Percentiles rank a stretch among this genome's conserved stretches.
phyloP scores from a whole-genome alignment of 805 yeast genomes.

The Cyberlindnera nakhonratchasimensis region DNA sequence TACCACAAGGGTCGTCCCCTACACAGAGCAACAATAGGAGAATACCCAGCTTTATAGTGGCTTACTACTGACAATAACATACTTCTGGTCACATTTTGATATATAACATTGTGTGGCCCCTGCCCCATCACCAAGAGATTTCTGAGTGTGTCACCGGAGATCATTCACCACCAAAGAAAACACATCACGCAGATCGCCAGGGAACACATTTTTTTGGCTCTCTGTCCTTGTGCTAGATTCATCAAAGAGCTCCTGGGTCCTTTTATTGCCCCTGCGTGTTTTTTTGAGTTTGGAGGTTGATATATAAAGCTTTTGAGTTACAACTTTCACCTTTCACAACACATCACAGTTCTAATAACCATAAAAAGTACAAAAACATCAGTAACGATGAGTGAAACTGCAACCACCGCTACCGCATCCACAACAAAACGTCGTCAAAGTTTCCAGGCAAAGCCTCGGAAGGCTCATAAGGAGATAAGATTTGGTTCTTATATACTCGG shows the following conservation, averaged over 20 bases:
- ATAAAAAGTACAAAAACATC: not conserved
- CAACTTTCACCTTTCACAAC: too few species aligned
- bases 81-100: not conserved
- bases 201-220: not conserved
- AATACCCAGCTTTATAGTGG: not conserved
- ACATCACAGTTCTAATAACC: too few species aligned
- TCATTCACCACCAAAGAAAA: not conserved
- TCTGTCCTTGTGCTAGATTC: too few species aligned
- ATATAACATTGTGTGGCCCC: not conserved
- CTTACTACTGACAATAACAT: too few species aligned
- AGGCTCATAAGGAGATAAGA: constrained; percentile 61
- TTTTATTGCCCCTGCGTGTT: too few species aligned
- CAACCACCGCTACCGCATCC: constrained; percentile 5
- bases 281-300: too few species aligned
- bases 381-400: constrained; percentile 9
- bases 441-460: constrained; percentile 25
- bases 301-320: too few species aligned
- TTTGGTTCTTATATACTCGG: constrained; percentile 92
- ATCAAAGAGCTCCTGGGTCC: too few species aligned
- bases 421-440: constrained; percentile 27
- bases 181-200: not conserved
- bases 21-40: not conserved
- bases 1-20: not conserved
- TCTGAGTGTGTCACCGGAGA: not conserved
- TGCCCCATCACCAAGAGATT: not conserved